phyloP scores from a whole-genome alignment of 768 basidiomycete genomes.

The Tylopilus sp. region DNA sequence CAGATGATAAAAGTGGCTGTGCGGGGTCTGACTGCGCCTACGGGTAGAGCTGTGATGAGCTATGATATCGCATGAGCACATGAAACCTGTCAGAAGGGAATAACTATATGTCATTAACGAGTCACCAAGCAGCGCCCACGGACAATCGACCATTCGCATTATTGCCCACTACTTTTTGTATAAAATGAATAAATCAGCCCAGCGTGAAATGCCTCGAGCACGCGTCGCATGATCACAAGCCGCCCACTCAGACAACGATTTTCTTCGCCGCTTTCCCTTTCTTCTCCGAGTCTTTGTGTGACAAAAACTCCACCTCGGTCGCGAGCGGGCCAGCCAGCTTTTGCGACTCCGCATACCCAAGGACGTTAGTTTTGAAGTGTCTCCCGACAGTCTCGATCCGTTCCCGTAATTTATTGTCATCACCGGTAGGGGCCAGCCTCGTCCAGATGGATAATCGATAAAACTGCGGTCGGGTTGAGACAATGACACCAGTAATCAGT shows the following conservation, averaged over 20 bases:
- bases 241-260: conserved; percentile 56
- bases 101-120: conserved; percentile 25
- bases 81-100: conserved; percentile 9
- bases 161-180: conserved; percentile 22
- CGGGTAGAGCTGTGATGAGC: conserved; percentile 5
- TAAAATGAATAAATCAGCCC: conserved; percentile 33
- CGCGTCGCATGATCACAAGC: conserved; percentile 14
- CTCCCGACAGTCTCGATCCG: conserved; percentile 81
- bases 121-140: conserved; percentile 21
- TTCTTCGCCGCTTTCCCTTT: conserved; percentile 84
- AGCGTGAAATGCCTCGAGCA: conserved; percentile 15
- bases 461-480: conserved; percentile 91
- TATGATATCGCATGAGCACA: neutral
- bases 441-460: conserved; percentile 99
- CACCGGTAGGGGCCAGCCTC: conserved; percentile 62
- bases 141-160: conserved; percentile 19
- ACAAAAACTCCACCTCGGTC: conserved; percentile 92
- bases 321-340: conserved; percentile 82
- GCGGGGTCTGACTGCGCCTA: conserved; percentile 10
- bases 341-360: conserved; percentile 74
- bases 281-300: conserved; percentile 94
- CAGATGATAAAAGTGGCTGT: conserved; percentile 19
- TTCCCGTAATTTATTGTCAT: conserved; percentile 62
- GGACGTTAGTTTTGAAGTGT: conserved; percentile 89
- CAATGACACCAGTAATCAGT: conserved; percentile 90